A percentile compares a stretch with the other conserved stretches of the same genome.
Conservation (phyloP, 805 yeast genomes). For the Wickerhamiella sergipiensis region DNA sequence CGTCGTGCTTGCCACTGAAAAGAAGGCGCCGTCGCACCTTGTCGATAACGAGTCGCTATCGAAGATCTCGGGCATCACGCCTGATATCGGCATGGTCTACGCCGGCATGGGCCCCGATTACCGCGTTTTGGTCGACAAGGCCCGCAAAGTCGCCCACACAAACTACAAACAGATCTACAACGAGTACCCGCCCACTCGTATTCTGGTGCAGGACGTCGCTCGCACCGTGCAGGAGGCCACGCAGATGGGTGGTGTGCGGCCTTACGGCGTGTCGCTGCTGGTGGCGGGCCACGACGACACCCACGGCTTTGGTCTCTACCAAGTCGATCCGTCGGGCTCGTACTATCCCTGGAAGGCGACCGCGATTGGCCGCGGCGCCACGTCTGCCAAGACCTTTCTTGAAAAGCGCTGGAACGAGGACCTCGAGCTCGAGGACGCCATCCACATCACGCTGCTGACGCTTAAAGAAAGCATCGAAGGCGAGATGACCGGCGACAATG, state of each 20-base stretch:
- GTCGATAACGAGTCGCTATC: slow-evolving; percentile 60
- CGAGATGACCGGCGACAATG: slow-evolving; percentile 91
- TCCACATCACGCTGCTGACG: slow-evolving; percentile 87
- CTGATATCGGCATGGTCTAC: slow-evolving; percentile 92
- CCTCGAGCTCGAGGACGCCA: slow-evolving; percentile 93
- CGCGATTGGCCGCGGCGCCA: slow-evolving; percentile 92
- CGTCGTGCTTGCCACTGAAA: slow-evolving; percentile 90
- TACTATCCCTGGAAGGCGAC: slow-evolving; percentile 99
- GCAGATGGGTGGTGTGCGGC: slow-evolving; percentile 96
- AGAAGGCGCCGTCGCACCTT: slow-evolving; percentile 69
- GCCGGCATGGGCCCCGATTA: slow-evolving; percentile 99
- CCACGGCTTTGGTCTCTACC: slow-evolving; percentile 70
- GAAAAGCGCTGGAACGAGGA: slow-evolving; percentile 98
- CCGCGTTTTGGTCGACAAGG: slow-evolving; percentile 83
- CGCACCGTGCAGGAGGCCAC: slow-evolving; percentile 97
- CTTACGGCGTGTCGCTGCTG: slow-evolving; percentile 89
- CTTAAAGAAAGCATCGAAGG: slow-evolving; percentile 96
- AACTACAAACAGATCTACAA: slow-evolving; percentile 85
- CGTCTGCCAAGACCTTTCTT: slow-evolving; percentile 91
- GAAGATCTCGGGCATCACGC: slow-evolving; percentile 75
- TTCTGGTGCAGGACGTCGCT: slow-evolving; percentile 88
- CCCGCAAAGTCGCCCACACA: slow-evolving; percentile 87
- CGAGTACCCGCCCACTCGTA: slow-evolving; percentile 93
- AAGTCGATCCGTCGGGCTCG: slow-evolving; percentile 96
- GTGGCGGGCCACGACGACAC: slow-evolving; percentile 88